These are phyloP conservation scores for Plicaturopsis crispa DNA, from an alignment of 768 basidiomycete species.

Conservation along the genomic window DNA sequence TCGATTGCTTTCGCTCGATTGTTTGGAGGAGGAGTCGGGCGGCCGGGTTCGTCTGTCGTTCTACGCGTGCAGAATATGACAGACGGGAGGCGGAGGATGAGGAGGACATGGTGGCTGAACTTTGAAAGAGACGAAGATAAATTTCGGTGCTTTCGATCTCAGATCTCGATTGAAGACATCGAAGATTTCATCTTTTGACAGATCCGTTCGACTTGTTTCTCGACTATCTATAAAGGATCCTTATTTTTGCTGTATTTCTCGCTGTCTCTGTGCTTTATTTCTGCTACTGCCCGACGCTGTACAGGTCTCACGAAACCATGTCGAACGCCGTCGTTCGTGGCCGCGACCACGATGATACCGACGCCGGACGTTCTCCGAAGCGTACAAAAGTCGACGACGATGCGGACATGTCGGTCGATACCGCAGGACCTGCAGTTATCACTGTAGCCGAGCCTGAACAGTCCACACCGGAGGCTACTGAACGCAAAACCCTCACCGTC, in stretches of 20 bases:
- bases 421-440: too few species aligned
- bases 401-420: slow-evolving; percentile 8
- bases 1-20: slow-evolving; percentile 82
- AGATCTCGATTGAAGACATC: too few species aligned
- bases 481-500: too few species aligned
- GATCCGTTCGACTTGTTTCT: too few species aligned
- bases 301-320: too few species aligned
- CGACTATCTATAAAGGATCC: too few species aligned
- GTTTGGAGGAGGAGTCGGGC: slow-evolving; percentile 72
- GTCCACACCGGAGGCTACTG: too few species aligned
- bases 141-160: slow-evolving; percentile 5
- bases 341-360: slow-evolving; percentile 15
- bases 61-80: slow-evolving; percentile 58
- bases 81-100: slow-evolving; percentile 29
- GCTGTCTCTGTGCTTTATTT: not conserved
- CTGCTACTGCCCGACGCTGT: too few species aligned
- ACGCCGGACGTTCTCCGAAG: slow-evolving; percentile 24
- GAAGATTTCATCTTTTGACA: too few species aligned
- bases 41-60: slow-evolving; percentile 59
- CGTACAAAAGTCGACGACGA: slow-evolving; percentile 24
- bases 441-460: too few species aligned
- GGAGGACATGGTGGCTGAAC: slow-evolving; percentile 20
- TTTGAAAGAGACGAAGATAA: slow-evolving; percentile 6
- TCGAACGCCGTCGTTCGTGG: slow-evolving; percentile 9
- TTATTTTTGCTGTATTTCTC: too few species aligned